These are phyloP conservation scores for Talaromyces sp. DNA, from an alignment of 2,329 filamentous ascomycete genomes.

Conservation along the genomic window DNA sequence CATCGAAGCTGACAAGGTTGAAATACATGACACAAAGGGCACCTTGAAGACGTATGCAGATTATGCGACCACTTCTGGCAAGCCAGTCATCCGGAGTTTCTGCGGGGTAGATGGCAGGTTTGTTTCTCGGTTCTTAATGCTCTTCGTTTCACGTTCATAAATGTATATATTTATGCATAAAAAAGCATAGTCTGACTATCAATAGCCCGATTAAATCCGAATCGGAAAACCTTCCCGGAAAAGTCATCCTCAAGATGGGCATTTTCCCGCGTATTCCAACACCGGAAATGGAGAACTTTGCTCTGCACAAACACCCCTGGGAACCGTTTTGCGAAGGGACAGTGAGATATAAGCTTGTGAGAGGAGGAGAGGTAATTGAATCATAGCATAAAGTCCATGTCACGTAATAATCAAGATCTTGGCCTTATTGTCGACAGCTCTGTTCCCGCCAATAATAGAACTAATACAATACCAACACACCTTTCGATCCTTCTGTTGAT, in stretches of 20 bases:
- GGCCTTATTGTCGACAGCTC: not conserved
- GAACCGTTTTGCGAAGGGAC: conserved; percentile 15
- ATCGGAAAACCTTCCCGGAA: conserved; percentile 34
- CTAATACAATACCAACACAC: not conserved
- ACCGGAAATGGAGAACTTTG: conserved; percentile 43
- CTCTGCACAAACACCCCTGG: conserved; percentile 40
- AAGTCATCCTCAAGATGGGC: conserved; percentile 47
- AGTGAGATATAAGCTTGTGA: not conserved
- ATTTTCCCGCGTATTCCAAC: conserved; percentile 45
- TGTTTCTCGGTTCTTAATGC: not conserved
- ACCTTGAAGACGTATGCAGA: conserved; percentile 44
- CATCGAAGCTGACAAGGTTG: conserved; percentile 37
- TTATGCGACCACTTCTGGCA: conserved; percentile 42
- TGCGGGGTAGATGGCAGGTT: not conserved
- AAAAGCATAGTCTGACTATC: not conserved
- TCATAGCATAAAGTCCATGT: not conserved
- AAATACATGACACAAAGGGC: conserved; percentile 39
- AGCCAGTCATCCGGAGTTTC: conserved; percentile 18
- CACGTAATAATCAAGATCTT: not conserved
- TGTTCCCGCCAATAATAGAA: not conserved
- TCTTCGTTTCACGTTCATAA: not conserved
- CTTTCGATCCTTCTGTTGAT: not conserved
- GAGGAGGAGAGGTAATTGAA: not conserved
- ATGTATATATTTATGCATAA: not conserved
- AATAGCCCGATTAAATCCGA: conserved; percentile 46